Conservation (phyloP, 352 stramenopile species). For the Elongisporangium anandrum region DNA sequence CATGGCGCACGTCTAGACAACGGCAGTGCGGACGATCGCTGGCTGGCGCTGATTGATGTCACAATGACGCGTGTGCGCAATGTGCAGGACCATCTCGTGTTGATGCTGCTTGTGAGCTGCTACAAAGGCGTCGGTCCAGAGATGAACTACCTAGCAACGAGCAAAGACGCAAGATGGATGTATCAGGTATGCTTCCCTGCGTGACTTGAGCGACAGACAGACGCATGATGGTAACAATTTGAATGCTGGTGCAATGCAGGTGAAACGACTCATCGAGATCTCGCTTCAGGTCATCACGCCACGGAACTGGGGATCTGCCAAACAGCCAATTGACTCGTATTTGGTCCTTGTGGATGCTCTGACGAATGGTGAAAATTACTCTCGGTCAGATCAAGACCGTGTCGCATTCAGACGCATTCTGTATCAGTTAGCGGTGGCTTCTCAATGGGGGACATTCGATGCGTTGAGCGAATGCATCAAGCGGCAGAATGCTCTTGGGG, state of each 20-base stretch:
- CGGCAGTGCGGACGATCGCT: conserved; percentile 3
- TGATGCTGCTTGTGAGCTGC: conserved; percentile 54
- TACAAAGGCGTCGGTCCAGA: conserved; percentile 17
- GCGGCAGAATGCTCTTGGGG: conserved; percentile 5
- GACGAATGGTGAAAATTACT: conserved; percentile 23
- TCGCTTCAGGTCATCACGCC: conserved; percentile 28
- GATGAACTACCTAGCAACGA: conserved; percentile 19
- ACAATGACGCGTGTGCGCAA: conserved; percentile 21
- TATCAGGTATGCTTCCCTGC: conserved; percentile 19
- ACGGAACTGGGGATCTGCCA: conserved; percentile 6
- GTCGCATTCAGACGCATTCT: conserved; percentile 17
- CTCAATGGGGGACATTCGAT: conserved; percentile 24
- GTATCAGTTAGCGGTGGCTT: conserved; percentile 17
- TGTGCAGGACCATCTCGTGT: conserved; percentile 54
- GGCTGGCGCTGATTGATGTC: conserved; percentile 1
- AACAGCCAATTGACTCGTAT: conserved; percentile 34
- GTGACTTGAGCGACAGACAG: neutral
- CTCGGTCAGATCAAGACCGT: conserved; percentile 9
- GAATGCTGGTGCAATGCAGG: conserved; percentile 8
- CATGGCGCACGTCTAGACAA: conserved; percentile 8
- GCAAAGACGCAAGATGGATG: conserved; percentile 36
- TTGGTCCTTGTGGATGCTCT: conserved; percentile 47
- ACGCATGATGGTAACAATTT: neutral
- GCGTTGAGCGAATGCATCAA: conserved; percentile 26
- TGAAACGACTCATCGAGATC: conserved; percentile 37